phyloP scores from a whole-genome alignment of 306 rosid species.

The Pachyrhizus erosus region DNA sequence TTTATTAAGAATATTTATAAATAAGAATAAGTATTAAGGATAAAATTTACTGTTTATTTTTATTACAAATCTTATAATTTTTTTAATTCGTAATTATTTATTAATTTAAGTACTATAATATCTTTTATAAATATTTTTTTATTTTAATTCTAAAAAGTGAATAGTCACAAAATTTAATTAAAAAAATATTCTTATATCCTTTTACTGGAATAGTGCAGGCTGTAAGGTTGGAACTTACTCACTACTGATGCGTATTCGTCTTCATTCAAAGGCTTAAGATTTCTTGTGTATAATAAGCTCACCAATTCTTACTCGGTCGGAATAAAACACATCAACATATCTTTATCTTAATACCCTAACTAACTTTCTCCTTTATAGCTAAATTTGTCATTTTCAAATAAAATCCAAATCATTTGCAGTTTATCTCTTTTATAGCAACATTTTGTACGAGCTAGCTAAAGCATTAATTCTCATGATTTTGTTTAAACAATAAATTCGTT shows the following conservation, averaged over 20 bases:
- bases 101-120: no score
- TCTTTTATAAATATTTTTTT: no score
- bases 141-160: no score
- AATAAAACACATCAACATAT: slow-evolving; percentile 66
- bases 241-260: slow-evolving; percentile 21
- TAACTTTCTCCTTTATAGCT: slow-evolving; percentile 7
- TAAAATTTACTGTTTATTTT: no score
- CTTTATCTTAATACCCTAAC: slow-evolving; percentile 45
- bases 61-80: no score
- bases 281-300: slow-evolving; percentile 34
- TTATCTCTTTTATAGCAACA: slow-evolving; percentile 38
- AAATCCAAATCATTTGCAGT: slow-evolving; percentile 37
- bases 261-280: slow-evolving; percentile 46
- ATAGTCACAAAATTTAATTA: no score
- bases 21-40: no score
- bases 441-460: not conserved
- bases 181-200: no score
- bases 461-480: not conserved
- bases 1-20: no score
- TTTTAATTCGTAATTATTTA: no score
- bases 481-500: no score
- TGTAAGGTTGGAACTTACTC: not conserved
- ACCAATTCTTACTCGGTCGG: slow-evolving; percentile 70
- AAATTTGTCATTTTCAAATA: slow-evolving; percentile 44
- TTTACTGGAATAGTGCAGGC: no score